Base-by-base conservation (phyloP, 139 green algal genomes). In the Eudorina sp. region DNA sequence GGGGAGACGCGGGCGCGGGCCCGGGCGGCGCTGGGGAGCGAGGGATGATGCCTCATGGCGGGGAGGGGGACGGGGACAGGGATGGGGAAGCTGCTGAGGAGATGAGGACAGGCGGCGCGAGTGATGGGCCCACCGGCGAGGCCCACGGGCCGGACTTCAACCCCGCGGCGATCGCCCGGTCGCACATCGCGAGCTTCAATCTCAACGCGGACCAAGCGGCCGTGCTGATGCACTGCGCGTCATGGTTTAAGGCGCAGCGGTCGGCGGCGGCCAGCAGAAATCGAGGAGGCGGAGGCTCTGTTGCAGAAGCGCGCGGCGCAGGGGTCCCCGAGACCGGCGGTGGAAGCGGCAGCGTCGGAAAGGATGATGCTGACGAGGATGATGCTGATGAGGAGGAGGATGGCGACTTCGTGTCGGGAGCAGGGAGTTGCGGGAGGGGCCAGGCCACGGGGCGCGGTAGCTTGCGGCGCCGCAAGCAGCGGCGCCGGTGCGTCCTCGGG, bases 181-280 rank as follows among this genome's bases (percentile, higher is more conserved):
- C 16, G 5, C 68, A 88, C 68, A 73, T 81, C 13, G 14, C 25
- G 6, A 51, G 83, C 25, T 95, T 94, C 75, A 36, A 72, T 4
- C 80, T 97, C 38, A 97, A 97, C 60, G 1, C 34, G 0, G 95
- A 97, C 77, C 95, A 97, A 91, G 64, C 64, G 0, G 48, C 89
- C n/a, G 93, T 94, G 25, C 34, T 97, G 36, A 23, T 72, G 25
- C 48, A 89, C 8, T 90, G 91, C 29, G 89, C 90, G 19, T 53
- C 68, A 31, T 96, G 94, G 93, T 87, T 81, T 34, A 8, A n/a
- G 83, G 43, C 66, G 46, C 31, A 80, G 34, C 5, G 45, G 74
- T 6, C 48, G 48, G 31, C 46, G 48, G 75, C 75, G 21, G 75
- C 11, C n/a, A 14, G 31, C 31, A 45, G 64, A 7, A 31, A 19